A percentile compares a stretch with the other conserved stretches of the same genome.
These are phyloP conservation scores for Trichoderma erinaceum DNA, from an alignment of 495 filamentous ascomycete species.

Conservation along the genomic window DNA sequence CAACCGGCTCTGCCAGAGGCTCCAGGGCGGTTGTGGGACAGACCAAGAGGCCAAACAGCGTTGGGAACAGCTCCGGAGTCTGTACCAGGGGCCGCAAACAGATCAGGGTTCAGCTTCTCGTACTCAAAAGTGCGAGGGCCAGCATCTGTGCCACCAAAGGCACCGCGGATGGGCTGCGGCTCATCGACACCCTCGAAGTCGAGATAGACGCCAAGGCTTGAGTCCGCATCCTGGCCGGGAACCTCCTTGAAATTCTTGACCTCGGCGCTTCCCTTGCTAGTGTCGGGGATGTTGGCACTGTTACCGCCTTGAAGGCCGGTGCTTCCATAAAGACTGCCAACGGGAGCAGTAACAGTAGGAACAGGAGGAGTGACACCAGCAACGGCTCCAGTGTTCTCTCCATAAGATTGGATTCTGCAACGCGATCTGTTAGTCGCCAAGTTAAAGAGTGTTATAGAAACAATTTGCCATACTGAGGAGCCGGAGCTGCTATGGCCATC, in stretches of 20 bases:
- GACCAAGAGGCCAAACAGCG: conserved; percentile 65
- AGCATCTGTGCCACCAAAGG: conserved; percentile 51
- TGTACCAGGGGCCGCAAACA: conserved; percentile 59
- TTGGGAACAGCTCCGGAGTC: conserved; percentile 58
- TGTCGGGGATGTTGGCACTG: conserved; percentile 29
- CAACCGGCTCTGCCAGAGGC: conserved; percentile 52
- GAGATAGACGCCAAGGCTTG: conserved; percentile 53
- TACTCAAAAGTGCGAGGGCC: conserved; percentile 58
- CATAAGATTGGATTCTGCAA: conserved; percentile 11
- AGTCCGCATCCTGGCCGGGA: conserved; percentile 50
- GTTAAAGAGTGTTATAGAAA: not conserved
- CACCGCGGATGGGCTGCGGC: conserved; percentile 65
- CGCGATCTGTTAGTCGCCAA: not conserved
- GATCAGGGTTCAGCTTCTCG: conserved; percentile 59
- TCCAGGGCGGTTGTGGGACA: conserved; percentile 58
- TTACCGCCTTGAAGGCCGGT: conserved; percentile 31
- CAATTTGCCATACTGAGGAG: not conserved
- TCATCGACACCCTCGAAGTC: conserved; percentile 56
- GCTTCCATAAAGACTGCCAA: conserved; percentile 32
- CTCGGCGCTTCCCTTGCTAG: conserved; percentile 30
- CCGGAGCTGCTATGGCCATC: not conserved
- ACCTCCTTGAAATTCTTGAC: conserved; percentile 32
- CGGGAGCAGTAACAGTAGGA: conserved; percentile 26
- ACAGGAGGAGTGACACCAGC: conserved; percentile 33
- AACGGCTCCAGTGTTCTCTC: conserved; percentile 32